These are phyloP conservation scores for Balamuthia mandrillaris DNA, from an alignment of 208 protist species.

Conservation along the genomic window DNA sequence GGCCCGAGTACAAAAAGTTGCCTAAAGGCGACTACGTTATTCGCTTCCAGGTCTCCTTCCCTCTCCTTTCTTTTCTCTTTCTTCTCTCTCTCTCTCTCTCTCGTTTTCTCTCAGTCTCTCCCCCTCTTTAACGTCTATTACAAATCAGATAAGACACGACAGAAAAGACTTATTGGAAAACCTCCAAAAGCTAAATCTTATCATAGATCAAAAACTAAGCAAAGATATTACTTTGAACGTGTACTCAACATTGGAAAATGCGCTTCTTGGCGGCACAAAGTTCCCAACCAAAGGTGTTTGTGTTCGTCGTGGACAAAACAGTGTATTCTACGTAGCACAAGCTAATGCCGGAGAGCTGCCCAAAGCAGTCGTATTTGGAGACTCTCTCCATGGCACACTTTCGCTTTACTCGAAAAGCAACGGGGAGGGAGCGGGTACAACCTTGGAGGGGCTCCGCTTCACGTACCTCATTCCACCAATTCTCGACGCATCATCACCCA, in stretches of 20 bases:
- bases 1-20: background rate
- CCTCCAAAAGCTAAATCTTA: background rate
- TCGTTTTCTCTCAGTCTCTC: background rate
- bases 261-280: background rate
- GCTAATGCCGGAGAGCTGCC: background rate
- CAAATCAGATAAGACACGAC: background rate
- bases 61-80: background rate
- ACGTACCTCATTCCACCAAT: conserved; percentile 4
- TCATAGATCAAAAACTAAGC: background rate
- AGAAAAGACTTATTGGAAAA: conserved; percentile 13
- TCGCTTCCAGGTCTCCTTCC: background rate
- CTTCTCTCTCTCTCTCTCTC: background rate
- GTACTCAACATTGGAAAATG: background rate
- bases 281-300: background rate
- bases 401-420: conserved; percentile 7
- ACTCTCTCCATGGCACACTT: conserved; percentile 21
- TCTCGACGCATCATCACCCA: background rate
- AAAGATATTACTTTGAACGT: background rate
- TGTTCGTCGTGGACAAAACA: background rate
- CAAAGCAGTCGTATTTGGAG: background rate
- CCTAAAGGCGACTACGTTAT: background rate
- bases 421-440: background rate
- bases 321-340: background rate
- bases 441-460: background rate
- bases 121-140: background rate